Conservation (phyloP, 78 protist genomes). For the Dictyostelium capitatum region DNA sequence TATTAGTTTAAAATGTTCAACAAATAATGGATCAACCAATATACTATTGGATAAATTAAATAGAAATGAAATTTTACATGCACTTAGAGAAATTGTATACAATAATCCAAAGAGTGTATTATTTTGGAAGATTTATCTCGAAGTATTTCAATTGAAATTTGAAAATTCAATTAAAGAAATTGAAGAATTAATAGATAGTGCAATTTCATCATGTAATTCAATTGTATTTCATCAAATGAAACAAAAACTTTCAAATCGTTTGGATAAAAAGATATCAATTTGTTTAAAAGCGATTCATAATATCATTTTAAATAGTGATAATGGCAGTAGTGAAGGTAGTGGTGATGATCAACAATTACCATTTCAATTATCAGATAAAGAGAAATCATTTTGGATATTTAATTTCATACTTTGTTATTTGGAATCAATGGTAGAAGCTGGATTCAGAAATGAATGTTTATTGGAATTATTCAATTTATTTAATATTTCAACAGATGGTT, state of each 20-base stretch:
- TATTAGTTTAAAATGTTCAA: not conserved
- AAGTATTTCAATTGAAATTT: constrained; percentile 28
- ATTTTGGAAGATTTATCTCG: constrained; percentile 69
- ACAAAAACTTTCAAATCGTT: constrained; percentile 2
- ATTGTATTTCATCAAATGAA: constrained; percentile 32
- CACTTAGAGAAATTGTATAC: constrained; percentile 22
- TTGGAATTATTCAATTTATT: constrained; percentile 1
- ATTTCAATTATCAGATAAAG: constrained; percentile 1
- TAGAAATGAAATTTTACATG: constrained; percentile 21
- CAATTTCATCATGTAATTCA: not conserved
- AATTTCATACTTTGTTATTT: constrained; percentile 13
- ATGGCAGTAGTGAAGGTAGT: no score
- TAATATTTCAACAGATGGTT: not conserved
- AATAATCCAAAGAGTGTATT: constrained; percentile 2
- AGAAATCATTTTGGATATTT: constrained; percentile 62
- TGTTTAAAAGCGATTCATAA: not conserved
- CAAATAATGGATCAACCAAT: not conserved
- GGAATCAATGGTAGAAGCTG: constrained; percentile 9
- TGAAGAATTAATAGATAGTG: constrained; percentile 18
- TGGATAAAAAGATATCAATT: constrained; percentile 20
- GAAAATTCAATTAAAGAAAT: constrained; percentile 33
- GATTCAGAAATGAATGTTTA: constrained; percentile 2
- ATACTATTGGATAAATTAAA: not conserved
- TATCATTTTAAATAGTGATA: not conserved
- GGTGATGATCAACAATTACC: not conserved